Percentiles rank a stretch among this genome's conserved stretches.
Conservation (phyloP, 2,329 filamentous ascomycete species). For the Leptographium procerum region DNA sequence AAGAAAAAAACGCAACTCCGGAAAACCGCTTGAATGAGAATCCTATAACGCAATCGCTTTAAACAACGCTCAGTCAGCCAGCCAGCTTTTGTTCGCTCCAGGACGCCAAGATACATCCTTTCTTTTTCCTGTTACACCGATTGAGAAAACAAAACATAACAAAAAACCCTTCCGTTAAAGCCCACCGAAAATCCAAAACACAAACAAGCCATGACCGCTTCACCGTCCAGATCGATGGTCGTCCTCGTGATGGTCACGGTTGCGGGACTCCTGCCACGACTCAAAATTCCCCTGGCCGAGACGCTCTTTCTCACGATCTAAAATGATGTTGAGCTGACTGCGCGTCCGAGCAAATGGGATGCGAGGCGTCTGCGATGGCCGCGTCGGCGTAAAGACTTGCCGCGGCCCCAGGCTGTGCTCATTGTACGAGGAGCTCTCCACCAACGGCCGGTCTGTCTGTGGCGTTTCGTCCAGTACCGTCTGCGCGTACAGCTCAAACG, state of each 20-base stretch:
- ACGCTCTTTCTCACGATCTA: slow-evolving; percentile 39
- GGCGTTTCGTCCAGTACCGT: slow-evolving; percentile 2
- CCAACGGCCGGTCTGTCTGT: not conserved
- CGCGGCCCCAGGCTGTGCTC: slow-evolving; percentile 21
- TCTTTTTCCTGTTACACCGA: no score
- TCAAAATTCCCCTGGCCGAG: slow-evolving; percentile 20
- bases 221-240: not conserved
- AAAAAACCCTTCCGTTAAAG: no score
- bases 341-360: slow-evolving; percentile 46
- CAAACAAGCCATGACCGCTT: not conserved
- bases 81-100: not conserved
- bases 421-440: not conserved
- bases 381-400: slow-evolving; percentile 34
- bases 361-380: slow-evolving; percentile 30
- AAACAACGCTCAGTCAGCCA: not conserved
- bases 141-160: not conserved
- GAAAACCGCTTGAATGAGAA: no score
- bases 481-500: slow-evolving; percentile 7
- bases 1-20: no score
- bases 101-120: not conserved
- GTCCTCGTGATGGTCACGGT: not conserved
- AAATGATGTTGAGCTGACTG: slow-evolving; percentile 46
- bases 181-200: no score
- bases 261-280: slow-evolving; percentile 6
- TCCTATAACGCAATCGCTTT: not conserved